A percentile compares a stretch with the other conserved stretches of the same genome.
phyloP scores from a whole-genome alignment of 306 rosid species.

The Gillenia trifoliata region DNA sequence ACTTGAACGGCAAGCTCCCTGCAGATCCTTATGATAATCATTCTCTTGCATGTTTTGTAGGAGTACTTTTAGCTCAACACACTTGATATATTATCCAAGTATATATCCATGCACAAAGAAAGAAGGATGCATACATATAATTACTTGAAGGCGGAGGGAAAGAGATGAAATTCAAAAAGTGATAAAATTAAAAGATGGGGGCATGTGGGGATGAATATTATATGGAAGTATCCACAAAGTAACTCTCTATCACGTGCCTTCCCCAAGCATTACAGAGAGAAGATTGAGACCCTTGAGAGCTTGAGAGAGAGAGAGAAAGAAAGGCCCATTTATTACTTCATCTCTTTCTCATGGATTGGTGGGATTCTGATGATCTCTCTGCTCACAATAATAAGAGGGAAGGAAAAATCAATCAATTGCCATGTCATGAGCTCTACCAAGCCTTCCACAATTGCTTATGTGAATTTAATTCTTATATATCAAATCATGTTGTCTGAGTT shows the following conservation, averaged over 20 bases:
- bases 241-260: conserved; percentile 41
- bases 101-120: background rate
- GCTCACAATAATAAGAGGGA: background rate
- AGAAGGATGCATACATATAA: background rate
- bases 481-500: too few relatives aligned
- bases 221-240: conserved; percentile 24
- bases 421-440: background rate
- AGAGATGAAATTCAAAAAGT: conserved; percentile 14
- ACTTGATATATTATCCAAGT: too few relatives aligned
- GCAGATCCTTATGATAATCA: too few relatives aligned
- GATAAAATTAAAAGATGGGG: background rate
- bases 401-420: background rate
- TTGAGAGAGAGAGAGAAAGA: background rate
- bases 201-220: conserved; percentile 22
- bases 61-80: too few relatives aligned
- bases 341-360: background rate
- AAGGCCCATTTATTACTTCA: conserved; percentile 12
- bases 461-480: too few relatives aligned
- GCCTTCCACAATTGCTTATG: background rate
- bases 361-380: background rate
- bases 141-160: conserved; percentile 22
- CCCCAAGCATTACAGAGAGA: conserved; percentile 23
- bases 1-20: too few relatives aligned
- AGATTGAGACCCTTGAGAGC: conserved; percentile 34
- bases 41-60: too few relatives aligned